Conservation (phyloP, 345 rosid genomes). For the Clarkia xantiana region DNA sequence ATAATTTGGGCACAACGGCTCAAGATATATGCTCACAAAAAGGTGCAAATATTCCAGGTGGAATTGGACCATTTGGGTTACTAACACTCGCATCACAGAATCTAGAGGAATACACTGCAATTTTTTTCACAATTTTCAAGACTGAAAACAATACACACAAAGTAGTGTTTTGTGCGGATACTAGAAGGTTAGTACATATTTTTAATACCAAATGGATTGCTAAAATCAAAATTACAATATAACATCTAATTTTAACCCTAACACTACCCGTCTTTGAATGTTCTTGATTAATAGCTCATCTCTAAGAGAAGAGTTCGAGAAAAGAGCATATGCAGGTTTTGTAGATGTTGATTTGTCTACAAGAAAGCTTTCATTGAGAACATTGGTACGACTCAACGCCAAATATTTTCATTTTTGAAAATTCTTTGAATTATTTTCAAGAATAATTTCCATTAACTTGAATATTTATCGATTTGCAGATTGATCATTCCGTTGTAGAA, state of each 20-base stretch:
- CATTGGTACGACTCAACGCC: constrained; percentile 29
- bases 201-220: no score
- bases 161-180: constrained; percentile 76
- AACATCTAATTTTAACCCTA: not conserved
- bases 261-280: not conserved
- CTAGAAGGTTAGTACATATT: constrained; percentile 35
- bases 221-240: no score
- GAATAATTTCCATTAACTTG: no score
- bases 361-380: constrained; percentile 48
- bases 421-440: no score
- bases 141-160: constrained; percentile 17
- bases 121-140: constrained; percentile 69
- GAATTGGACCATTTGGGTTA: constrained; percentile 83
- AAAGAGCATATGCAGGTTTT: constrained; percentile 64
- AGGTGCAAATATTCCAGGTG: constrained; percentile 39
- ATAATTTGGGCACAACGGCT: constrained; percentile 27
- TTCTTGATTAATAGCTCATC: constrained; percentile 32
- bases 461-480: constrained; percentile 13
- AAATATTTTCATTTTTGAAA: no score
- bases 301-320: constrained; percentile 24
- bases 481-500: constrained; percentile 65
- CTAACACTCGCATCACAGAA: constrained; percentile 50
- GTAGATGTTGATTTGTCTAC: constrained; percentile 49
- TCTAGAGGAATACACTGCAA: constrained; percentile 61
- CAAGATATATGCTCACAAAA: constrained; percentile 33